phyloP scores from a whole-genome alignment of 2,329 filamentous ascomycete genomes.

The Cladosporium sp. region DNA sequence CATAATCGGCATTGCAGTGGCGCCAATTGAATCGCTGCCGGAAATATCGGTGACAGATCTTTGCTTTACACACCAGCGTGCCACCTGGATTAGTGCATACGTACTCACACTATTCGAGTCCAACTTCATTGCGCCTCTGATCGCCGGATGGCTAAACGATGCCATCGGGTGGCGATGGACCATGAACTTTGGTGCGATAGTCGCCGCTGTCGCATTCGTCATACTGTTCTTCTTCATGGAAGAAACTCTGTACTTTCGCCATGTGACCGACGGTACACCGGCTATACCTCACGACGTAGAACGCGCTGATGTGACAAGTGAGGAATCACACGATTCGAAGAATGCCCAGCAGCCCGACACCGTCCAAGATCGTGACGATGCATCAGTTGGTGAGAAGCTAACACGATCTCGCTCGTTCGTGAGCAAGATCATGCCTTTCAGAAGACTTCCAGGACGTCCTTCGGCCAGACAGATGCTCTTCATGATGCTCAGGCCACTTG shows the following conservation, averaged over 20 bases:
- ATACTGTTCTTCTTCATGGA: slow-evolving; percentile 58
- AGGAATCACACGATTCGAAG: slow-evolving; percentile 5
- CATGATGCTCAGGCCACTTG: slow-evolving; percentile 18
- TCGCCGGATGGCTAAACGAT: slow-evolving; percentile 49
- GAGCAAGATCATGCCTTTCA: slow-evolving; percentile 30
- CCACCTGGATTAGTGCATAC: slow-evolving; percentile 26
- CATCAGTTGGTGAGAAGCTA: neutral
- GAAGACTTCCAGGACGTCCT: slow-evolving; percentile 17
- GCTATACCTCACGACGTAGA: neutral
- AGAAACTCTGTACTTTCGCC: slow-evolving; percentile 50
- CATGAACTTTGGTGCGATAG: slow-evolving; percentile 50
- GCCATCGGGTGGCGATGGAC: slow-evolving; percentile 49
- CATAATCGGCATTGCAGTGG: slow-evolving; percentile 44
- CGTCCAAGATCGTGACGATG: neutral
- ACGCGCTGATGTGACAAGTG: slow-evolving; percentile 7
- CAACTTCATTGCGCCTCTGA: slow-evolving; percentile 36
- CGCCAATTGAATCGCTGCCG: slow-evolving; percentile 48
- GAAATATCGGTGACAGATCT: slow-evolving; percentile 30
- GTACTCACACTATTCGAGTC: slow-evolving; percentile 22
- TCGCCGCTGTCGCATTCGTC: slow-evolving; percentile 47
- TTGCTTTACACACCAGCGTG: slow-evolving; percentile 29
- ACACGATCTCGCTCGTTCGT: slow-evolving; percentile 20
- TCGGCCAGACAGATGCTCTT: slow-evolving; percentile 18
- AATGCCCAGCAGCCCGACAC: neutral
- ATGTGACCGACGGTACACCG: slow-evolving; percentile 21